These are phyloP conservation scores for Talaromyces sp. DNA, from an alignment of 2,329 filamentous ascomycete species.

Conservation along the genomic window DNA sequence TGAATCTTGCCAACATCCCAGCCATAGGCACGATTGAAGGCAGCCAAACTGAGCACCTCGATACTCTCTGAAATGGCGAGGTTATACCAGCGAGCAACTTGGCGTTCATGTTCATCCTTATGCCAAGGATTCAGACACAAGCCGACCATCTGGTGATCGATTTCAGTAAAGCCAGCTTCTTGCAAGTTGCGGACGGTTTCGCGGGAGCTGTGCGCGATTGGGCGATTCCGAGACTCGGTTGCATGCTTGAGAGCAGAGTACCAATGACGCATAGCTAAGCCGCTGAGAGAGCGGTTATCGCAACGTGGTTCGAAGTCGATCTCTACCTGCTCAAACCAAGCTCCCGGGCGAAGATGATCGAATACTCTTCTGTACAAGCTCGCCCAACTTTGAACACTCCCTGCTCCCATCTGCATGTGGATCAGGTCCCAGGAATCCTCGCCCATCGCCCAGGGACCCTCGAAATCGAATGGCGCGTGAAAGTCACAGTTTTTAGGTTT, in stretches of 20 bases:
- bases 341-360: conserved; percentile 73
- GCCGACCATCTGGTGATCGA: conserved; percentile 69
- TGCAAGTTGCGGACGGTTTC: conserved; percentile 64
- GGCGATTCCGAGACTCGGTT: conserved; percentile 66
- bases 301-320: conserved; percentile 79
- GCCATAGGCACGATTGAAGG: conserved; percentile 67
- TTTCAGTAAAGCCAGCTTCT: conserved; percentile 75
- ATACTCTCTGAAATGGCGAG: conserved; percentile 73
- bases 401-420: conserved; percentile 77
- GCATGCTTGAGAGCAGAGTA: conserved; percentile 68
- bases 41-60: conserved; percentile 71
- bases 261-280: conserved; percentile 68
- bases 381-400: conserved; percentile 76
- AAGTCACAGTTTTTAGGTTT: conserved; percentile 72
- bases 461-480: conserved; percentile 71
- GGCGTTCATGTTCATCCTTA: conserved; percentile 63
- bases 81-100: conserved; percentile 82
- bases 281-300: conserved; percentile 63
- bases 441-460: conserved; percentile 70
- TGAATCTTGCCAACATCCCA: conserved; percentile 67
- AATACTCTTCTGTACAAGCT: conserved; percentile 72
- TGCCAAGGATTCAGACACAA: conserved; percentile 77
- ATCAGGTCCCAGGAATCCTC: conserved; percentile 78
- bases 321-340: conserved; percentile 85
- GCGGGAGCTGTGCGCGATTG: conserved; percentile 65